phyloP scores from a whole-genome alignment of 2,329 filamentous ascomycete genomes.

The Colletotrichum cereale region DNA sequence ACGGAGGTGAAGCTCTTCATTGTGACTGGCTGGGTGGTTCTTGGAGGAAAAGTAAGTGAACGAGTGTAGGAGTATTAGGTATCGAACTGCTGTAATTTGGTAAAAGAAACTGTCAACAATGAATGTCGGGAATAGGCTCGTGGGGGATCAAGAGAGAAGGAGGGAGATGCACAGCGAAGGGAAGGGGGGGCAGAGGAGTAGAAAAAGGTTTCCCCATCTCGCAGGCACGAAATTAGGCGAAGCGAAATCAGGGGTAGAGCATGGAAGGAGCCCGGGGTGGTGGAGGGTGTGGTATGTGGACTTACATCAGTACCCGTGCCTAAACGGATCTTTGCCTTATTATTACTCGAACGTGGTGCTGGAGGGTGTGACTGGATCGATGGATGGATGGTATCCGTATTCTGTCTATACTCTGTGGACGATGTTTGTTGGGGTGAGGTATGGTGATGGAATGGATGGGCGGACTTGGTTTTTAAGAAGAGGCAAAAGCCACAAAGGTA shows the following conservation, averaged over 20 bases:
- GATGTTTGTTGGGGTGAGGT: slow-evolving; percentile 11
- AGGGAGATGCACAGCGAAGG: background rate
- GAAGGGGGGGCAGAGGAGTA: slow-evolving; percentile 31
- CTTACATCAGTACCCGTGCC: slow-evolving; percentile 36
- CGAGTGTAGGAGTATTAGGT: slow-evolving; percentile 36
- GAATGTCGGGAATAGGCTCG: slow-evolving; percentile 40
- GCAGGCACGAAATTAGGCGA: slow-evolving; percentile 40
- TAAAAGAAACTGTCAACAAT: slow-evolving; percentile 36
- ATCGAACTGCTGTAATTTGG: slow-evolving; percentile 34
- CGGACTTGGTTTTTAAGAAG: slow-evolving; percentile 11
- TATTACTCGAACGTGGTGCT: slow-evolving; percentile 19
- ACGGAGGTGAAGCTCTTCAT: slow-evolving; percentile 50
- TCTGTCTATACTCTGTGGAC: background rate
- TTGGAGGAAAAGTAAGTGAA: slow-evolving; percentile 32
- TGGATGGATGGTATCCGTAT: background rate
- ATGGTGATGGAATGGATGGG: slow-evolving; percentile 21
- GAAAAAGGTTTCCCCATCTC: slow-evolving; percentile 37
- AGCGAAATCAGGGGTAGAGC: slow-evolving; percentile 36
- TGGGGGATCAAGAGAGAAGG: slow-evolving; percentile 26
- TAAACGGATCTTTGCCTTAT: slow-evolving; percentile 30
- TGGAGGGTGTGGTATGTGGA: slow-evolving; percentile 22
- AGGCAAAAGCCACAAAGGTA: slow-evolving; percentile 7
- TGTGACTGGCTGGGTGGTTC: slow-evolving; percentile 44
- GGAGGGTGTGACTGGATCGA: background rate
- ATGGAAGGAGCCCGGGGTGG: slow-evolving; percentile 26